Evolutionary conservation across 2,329 filamentous ascomycete genomes (phyloP).

Genomic region (Purpureocillium takamizusanense): DNA sequence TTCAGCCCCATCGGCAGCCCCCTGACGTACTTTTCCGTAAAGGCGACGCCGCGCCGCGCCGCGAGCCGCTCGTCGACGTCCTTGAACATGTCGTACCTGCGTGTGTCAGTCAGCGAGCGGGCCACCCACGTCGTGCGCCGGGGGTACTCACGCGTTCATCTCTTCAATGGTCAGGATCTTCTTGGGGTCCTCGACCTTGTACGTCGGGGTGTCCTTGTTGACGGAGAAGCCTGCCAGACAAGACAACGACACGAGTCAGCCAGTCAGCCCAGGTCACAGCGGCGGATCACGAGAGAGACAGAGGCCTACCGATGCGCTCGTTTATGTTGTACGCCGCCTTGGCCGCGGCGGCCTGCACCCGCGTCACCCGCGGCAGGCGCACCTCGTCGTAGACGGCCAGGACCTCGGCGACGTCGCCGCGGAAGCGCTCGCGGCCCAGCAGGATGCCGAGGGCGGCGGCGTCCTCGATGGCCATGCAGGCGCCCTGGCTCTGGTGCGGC

Average conservation of each 20-base stretch:
- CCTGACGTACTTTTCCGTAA: slow-evolving; percentile 26
- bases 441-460: slow-evolving; percentile 51
- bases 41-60: slow-evolving; percentile 19
- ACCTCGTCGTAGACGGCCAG: slow-evolving; percentile 43
- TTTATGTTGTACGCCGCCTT: slow-evolving; percentile 54
- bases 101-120: not conserved
- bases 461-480: slow-evolving; percentile 58
- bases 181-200: slow-evolving; percentile 53
- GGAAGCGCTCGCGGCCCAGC: slow-evolving; percentile 39
- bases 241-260: not conserved
- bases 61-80: slow-evolving; percentile 43
- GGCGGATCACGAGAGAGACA: not conserved
- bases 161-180: slow-evolving; percentile 59
- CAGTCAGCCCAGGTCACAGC: accelerated
- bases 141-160: slow-evolving; percentile 49
- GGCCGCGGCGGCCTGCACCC: slow-evolving; percentile 47
- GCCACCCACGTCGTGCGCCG: not conserved
- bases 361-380: slow-evolving; percentile 43
- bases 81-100: slow-evolving; percentile 49
- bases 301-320: slow-evolving; percentile 44
- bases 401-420: slow-evolving; percentile 35
- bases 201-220: slow-evolving; percentile 46
- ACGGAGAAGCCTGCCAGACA: slow-evolving; percentile 44
- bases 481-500: slow-evolving; percentile 58
- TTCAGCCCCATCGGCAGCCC: slow-evolving; percentile 38